phyloP scores from a whole-genome alignment of 2,329 filamentous ascomycete species.

The Penicillium sp. region DNA sequence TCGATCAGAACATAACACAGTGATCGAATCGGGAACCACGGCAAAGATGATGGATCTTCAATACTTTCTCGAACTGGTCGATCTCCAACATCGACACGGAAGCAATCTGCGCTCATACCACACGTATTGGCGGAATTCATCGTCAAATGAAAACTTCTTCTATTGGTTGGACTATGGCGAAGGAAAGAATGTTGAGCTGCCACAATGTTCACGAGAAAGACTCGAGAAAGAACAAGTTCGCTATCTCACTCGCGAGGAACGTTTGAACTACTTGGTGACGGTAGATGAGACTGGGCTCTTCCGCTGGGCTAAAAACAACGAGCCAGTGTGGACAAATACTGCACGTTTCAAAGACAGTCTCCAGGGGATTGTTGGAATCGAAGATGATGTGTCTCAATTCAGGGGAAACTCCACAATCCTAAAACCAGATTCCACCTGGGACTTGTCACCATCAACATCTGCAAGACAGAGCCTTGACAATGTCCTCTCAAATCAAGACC shows the following conservation, averaged over 20 bases:
- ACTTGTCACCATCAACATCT: conserved; percentile 14
- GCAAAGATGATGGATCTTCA: conserved; percentile 80
- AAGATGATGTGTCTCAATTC: conserved; percentile 60
- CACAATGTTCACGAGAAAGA: conserved; percentile 68
- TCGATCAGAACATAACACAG: conserved; percentile 40
- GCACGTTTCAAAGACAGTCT: conserved; percentile 72
- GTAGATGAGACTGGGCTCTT: conserved; percentile 72
- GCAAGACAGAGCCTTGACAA: not conserved
- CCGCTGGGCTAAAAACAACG: conserved; percentile 82
- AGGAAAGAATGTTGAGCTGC: conserved; percentile 67
- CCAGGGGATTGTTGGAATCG: conserved; percentile 64
- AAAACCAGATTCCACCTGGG: not conserved
- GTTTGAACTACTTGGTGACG: conserved; percentile 74
- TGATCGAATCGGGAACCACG: conserved; percentile 58
- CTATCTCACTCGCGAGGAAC: conserved; percentile 79
- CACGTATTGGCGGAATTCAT: conserved; percentile 72
- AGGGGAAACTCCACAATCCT: conserved; percentile 32
- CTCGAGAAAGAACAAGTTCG: conserved; percentile 77
- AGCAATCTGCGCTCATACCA: conserved; percentile 80
- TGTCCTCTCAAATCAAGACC: conserved; percentile 11
- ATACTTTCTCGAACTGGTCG: conserved; percentile 84
- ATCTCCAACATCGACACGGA: conserved; percentile 82
- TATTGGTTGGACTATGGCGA: conserved; percentile 87
- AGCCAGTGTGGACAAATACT: conserved; percentile 71
- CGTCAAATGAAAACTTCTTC: conserved; percentile 85